Percentiles rank a stretch among this genome's conserved stretches.
These are phyloP conservation scores for Hemerocallis citrina DNA, from an alignment of 106 monocot species.

Conservation along the genomic window DNA sequence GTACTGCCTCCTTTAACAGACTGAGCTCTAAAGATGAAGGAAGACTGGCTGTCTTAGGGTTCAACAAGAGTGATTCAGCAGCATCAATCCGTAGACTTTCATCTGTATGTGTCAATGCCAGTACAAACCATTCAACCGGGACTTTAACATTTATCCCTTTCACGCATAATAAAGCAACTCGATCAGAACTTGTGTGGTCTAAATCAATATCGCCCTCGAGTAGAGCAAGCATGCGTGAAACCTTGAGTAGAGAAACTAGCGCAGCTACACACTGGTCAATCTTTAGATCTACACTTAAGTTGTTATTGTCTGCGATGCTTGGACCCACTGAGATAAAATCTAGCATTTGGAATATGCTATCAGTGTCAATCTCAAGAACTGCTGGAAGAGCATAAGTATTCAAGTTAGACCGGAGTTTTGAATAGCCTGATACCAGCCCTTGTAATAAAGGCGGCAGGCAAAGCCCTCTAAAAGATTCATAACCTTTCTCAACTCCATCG, in stretches of 20 bases:
- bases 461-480: constrained; percentile 52
- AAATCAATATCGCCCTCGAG: constrained; percentile 88
- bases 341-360: constrained; percentile 92
- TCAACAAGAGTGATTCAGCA: constrained; percentile 84
- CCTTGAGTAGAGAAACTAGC: constrained; percentile 87
- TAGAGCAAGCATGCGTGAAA: constrained; percentile 71
- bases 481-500: constrained; percentile 80
- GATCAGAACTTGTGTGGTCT: constrained; percentile 19
- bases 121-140: constrained; percentile 59
- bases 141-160: constrained; percentile 66
- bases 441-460: constrained; percentile 65
- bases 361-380: constrained; percentile 75
- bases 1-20: constrained; percentile 70
- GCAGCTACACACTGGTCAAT: constrained; percentile 74
- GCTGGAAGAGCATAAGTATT: constrained; percentile 84
- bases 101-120: constrained; percentile 79
- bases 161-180: constrained; percentile 47
- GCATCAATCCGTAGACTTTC: constrained; percentile 83
- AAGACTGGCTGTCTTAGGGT: constrained; percentile 92
- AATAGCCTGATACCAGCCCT: constrained; percentile 67
- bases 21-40: constrained; percentile 80
- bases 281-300: constrained; percentile 26
- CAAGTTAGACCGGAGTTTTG: constrained; percentile 89
- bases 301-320: constrained; percentile 19
- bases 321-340: constrained; percentile 66